Evolutionary conservation across 108 stramenopile species (phyloP), one percentile per base, ranked within the genome.

Genomic region (Nitzschia sp.): DNA sequence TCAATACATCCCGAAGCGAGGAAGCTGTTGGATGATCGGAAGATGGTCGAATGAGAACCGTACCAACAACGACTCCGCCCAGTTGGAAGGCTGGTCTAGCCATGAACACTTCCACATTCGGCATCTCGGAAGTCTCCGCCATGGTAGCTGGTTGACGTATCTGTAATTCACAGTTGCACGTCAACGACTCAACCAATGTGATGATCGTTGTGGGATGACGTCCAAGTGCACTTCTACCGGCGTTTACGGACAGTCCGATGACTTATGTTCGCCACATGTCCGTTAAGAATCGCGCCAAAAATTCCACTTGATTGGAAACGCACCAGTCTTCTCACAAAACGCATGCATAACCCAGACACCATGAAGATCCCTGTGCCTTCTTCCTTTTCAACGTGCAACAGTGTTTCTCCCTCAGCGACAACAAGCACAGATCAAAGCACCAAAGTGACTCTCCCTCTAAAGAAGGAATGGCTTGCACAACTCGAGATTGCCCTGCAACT

Each of bases 21-120:
- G 42, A 17, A 15, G 14, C 17, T 29, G 63, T 53, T 8, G 42
- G 21, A 26, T 24, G 19, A 22, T 51, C 24, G n/a, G 22, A 10
- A 24, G 66, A 39, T 37, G 43, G 69, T 52, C 37, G 41, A 20
- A 84, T 57, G 7, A 76, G 53, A 22, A 84, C 51, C 9, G 77
- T 81, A 11, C 83, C 83, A n/a, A 80, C 77, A 1, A 80, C 65
- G 50, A 63, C 62, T 8, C 64, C 72, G 12, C 83, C 83, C 19
- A 76, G 17, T 11, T 71, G 80, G 54, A 67, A 80, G 26, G 67
- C 48, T 41, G 71, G 64, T 25, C 83, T 71, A 15, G 83, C 77
- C 65, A 83, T 63, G 39, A 76, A 57, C 41, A 79, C 61, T 43
- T 83, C 52, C 2, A 81, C 73, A 46, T 73, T 53, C 24, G 64